A percentile compares a stretch with the other conserved stretches of the same genome.
Conservation (phyloP, 1,284 basidiomycete genomes). For the Heimioporus punctisporus region DNA sequence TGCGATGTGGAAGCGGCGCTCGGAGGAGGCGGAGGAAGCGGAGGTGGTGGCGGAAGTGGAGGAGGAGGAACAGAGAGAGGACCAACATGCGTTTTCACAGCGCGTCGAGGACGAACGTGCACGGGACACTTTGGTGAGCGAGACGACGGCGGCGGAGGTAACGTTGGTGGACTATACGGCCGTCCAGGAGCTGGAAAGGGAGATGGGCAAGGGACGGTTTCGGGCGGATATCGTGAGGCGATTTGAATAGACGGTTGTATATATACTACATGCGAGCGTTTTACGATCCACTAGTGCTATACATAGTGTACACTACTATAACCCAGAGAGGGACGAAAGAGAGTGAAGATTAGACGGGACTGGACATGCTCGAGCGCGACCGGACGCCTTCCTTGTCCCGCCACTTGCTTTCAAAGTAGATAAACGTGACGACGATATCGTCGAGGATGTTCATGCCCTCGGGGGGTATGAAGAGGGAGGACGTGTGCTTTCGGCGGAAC, state of each 20-base stretch:
- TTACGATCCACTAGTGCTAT: too few species aligned
- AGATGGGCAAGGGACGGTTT: constrained; percentile 13
- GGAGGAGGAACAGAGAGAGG: constrained; percentile 11
- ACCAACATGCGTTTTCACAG: too few species aligned
- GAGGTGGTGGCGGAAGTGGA: constrained; percentile 13
- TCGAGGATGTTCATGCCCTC: constrained; percentile 33
- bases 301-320: not conserved
- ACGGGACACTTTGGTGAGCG: not conserved
- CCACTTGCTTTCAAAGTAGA: constrained; percentile 36
- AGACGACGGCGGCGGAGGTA: not conserved
- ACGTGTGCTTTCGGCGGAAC: constrained; percentile 17
- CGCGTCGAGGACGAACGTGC: too few species aligned
- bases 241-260: too few species aligned
- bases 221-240: constrained; percentile 7
- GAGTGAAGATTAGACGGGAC: constrained; percentile 2
- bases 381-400: constrained; percentile 20
- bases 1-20: constrained; percentile 26
- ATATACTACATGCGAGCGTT: too few species aligned
- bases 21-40: not conserved
- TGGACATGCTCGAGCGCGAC: constrained; percentile 9
- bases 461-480: constrained; percentile 29
- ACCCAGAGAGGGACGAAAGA: not conserved
- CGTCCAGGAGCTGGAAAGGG: constrained; percentile 17
- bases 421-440: constrained; percentile 37
- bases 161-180: constrained; percentile 1